A percentile compares a stretch with the other conserved stretches of the same genome.
Evolutionary conservation across 345 rosid genomes (phyloP).

Genomic region (Eucalyptus virginea): DNA sequence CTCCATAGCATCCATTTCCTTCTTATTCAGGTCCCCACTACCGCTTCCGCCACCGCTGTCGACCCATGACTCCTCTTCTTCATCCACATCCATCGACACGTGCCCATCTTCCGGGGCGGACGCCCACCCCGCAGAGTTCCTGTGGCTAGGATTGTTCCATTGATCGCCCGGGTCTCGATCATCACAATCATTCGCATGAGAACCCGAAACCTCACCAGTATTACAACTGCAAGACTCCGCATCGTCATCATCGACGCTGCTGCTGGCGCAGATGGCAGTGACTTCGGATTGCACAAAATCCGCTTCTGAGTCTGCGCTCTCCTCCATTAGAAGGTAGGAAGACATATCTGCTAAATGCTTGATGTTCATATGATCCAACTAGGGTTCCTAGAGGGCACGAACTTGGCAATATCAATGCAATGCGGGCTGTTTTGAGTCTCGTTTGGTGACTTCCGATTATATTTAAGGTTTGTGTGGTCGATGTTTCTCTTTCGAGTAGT

Average conservation of each 20-base stretch:
- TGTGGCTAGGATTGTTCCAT: not conserved
- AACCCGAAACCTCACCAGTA: not conserved
- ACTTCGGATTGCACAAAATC: not conserved
- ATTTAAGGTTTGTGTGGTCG: not conserved
- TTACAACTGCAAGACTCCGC: conserved; percentile 45
- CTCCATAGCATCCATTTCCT: conserved; percentile 13
- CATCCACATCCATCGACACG: not conserved
- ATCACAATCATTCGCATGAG: not conserved
- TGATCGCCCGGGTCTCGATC: not conserved
- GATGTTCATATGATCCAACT: not conserved
- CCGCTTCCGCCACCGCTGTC: not conserved
- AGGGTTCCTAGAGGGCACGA: not conserved
- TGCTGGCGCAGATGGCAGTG: not conserved
- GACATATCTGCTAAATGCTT: conserved; percentile 11
- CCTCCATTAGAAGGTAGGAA: conserved; percentile 29
- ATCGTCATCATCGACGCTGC: not conserved
- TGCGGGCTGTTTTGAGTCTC: not conserved
- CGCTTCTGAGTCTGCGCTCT: conserved; percentile 33
- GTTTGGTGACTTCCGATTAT: not conserved
- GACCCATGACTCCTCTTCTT: conserved; percentile 5
- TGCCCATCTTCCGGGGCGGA: not conserved
- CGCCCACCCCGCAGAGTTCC: not conserved
- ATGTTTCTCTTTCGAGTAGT: not conserved
- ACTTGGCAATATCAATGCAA: not conserved
- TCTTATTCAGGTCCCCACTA: not conserved